A percentile compares a stretch with the other conserved stretches of the same genome.
phyloP scores from a whole-genome alignment of 257 asterid species.

The Handroanthus guayacan region DNA sequence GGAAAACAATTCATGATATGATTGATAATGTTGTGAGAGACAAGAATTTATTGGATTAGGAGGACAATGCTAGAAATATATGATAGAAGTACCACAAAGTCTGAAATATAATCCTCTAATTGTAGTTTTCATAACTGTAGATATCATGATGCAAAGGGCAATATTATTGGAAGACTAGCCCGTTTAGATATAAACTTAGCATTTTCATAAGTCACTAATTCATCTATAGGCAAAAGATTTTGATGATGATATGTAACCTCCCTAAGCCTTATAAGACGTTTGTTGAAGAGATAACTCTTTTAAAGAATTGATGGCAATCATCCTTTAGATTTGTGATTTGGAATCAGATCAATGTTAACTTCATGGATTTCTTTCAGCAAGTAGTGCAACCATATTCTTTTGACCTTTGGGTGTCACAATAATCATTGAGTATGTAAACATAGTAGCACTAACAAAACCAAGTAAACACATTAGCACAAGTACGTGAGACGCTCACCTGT shows the following conservation, averaged over 20 bases:
- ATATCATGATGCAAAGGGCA: too few species aligned
- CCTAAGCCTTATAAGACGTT: background rate
- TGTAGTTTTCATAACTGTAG: too few species aligned
- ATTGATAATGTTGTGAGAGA: background rate
- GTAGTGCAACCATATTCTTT: background rate
- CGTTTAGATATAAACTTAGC: background rate
- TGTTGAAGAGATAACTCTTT: background rate
- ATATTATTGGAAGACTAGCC: too few species aligned
- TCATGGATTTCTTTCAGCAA: constrained; percentile 14
- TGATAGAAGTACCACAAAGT: background rate
- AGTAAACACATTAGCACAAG: background rate
- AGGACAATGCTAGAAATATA: background rate
- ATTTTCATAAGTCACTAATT: constrained; percentile 13
- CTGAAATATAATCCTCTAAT: background rate
- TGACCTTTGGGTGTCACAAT: constrained; percentile 8
- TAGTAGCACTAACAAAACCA: constrained; percentile 25
- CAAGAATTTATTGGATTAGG: background rate
- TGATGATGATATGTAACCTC: background rate
- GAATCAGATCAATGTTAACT: constrained; percentile 11
- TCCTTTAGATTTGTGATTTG: background rate
- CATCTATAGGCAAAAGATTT: background rate
- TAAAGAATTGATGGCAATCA: background rate
- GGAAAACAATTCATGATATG: background rate
- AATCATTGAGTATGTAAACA: background rate
- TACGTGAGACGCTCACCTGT: constrained; percentile 63